Percentiles rank a stretch among this genome's conserved stretches.
Evolutionary conservation across 345 rosid species (phyloP).

Genomic region (Eucalyptus cladocalyx): DNA sequence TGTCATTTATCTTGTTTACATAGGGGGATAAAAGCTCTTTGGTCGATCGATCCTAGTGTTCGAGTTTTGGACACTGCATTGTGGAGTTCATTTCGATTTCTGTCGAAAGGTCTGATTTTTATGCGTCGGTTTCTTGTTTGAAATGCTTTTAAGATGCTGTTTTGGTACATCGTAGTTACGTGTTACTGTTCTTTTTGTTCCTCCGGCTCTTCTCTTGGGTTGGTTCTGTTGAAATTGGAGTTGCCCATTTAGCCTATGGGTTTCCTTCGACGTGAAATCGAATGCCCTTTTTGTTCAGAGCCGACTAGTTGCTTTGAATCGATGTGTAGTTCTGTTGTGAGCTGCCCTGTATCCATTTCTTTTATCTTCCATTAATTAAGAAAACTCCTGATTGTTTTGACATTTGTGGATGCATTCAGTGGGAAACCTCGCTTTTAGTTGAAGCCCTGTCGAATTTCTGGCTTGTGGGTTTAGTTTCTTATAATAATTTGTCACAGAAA

Average conservation of each 20-base stretch:
- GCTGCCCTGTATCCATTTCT: neutral
- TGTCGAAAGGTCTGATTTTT: neutral
- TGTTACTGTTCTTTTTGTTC: neutral
- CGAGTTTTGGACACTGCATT: neutral
- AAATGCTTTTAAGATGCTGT: neutral
- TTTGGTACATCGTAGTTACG: neutral
- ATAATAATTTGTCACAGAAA: neutral
- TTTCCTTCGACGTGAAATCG: neutral
- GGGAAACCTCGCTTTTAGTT: neutral
- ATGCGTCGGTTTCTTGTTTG: neutral
- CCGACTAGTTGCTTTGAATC: neutral
- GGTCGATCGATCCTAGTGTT: neutral
- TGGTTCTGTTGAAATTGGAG: neutral
- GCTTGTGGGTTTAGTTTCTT: neutral
- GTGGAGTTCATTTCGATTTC: neutral
- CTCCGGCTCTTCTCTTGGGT: neutral
- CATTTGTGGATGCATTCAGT: neutral
- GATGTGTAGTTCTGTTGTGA: neutral
- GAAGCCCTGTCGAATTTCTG: neutral
- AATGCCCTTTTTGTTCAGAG: neutral
- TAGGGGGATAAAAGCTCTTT: neutral
- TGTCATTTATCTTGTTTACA: neutral
- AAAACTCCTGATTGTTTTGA: neutral
- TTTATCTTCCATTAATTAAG: neutral
- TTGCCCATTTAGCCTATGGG: neutral